Evolutionary conservation across 2,329 filamentous ascomycete species (phyloP), one percentile per base, ranked within the genome.

Genomic region (Ophiostoma tasmaniense): DNA sequence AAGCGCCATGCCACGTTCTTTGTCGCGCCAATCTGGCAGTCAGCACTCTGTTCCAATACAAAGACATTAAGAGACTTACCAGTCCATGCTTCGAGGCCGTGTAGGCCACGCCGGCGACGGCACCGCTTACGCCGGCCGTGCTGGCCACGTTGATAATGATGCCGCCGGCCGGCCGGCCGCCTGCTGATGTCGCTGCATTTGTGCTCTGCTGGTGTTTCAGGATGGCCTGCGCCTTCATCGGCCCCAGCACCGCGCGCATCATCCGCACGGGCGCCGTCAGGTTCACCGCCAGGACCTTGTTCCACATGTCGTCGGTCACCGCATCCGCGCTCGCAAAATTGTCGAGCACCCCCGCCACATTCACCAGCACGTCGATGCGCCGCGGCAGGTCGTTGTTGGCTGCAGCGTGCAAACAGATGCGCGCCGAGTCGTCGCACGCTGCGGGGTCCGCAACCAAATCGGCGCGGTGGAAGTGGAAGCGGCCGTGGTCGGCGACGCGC

Each of bases 341-440:
- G 64, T 81, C 81, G 70, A 83, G 81, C 61, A 80, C 73, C 65
- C 84, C 83, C 5, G 86, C 86, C 14, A 84, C 79, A 68, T 88
- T 87, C 11, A 82, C 84, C 28, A 84, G 82, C 10, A 83, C 81
- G 72, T 86, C 83, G 10, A 87, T 78, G 68, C 80, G 80, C 8
- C 75, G 67, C 8, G 39, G 62, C 8, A 37, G 35, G 62, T 66
- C 67, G 67, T 66, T 61, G 66, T 69, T 45, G 74, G 74, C 75
- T 67, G 73, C 76, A 22, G 74, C 71, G n/a, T 70, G 71, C 37
- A 75, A 71, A 64, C 76, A 77, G 37, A 76, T 74, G 59, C 74
- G 73, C 5, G 79, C 75, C 28, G 73, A 75, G 61, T 77, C 74
- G 55, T 79, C 77, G 62, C 74, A 76, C 22, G 75, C 75, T 3